Evolutionary conservation across 148 eudicot genomes (phyloP), one percentile per base, ranked within the genome.

Genomic region (Rhododendron simsii): DNA sequence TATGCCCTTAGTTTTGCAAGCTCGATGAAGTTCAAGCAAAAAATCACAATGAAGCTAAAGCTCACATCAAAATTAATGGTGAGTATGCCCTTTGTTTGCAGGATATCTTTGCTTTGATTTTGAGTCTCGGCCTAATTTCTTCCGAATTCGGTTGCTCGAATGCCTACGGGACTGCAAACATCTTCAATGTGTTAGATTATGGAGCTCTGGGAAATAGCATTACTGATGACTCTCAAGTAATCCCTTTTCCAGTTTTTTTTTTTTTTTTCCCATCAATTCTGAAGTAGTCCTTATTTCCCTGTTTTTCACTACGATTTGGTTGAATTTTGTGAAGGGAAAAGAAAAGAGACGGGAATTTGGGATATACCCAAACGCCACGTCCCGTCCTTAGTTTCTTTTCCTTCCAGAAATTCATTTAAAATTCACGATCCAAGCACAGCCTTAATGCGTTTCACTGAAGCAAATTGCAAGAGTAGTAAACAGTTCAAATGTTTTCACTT

Each of bases 211-310:
- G 80, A 57, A 57, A 83, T 41, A 69, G 73, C 81, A 61, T 13
- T 4, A 80, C 78, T 4, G 93, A 92, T 82, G 89, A 88, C 87
- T 89, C 93, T 76, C 87, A 83, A 41, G 93, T 90, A 73, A 74
- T 69, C 50, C 35, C 10, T 7, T 6, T 35, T 37, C 1, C 39
- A 16, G 1, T 78, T 15, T n/a, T 78, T 78, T n/a, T n/a, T n/a
- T n/a, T n/a, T n/a, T n/a, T n/a, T n/a, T 53, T 8, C 7, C 44
- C 44, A 0, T 5, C 44, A 41, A 5, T 41, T 41, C 44, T 1
- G 1, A 6, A 41, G 44, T 5, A 41, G 7, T 41, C 44, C 44
- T 41, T 41, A 41, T 41, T 41, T 0, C 44, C 44, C 44, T 41
- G 44, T 41, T 41, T 5, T 41, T 41, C 44, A 41, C 44, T 41